Evolutionary conservation across 257 asterid species (phyloP), one percentile per base, ranked within the genome.

Genomic region (Nicotiana paniculata): DNA sequence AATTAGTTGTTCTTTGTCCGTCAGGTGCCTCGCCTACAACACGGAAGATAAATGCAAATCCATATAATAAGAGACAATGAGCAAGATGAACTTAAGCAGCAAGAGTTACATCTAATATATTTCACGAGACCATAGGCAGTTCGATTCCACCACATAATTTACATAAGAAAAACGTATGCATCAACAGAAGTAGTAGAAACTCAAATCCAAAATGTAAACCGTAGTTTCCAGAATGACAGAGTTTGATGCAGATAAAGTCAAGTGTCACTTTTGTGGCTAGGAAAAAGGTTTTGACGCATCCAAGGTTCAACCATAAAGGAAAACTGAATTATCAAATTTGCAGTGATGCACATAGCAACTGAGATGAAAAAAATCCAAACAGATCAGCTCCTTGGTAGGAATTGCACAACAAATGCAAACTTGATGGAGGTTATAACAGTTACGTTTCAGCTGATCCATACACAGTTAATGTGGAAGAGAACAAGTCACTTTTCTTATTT

Each of bases 1-100:
- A 61, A 93, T 91, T 79, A 96, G 88, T 83, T 89, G 88, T 85
- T 95, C 98, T 85, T 96, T 93, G 24, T 89, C 92, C 4, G 93
- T 95, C 66, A 96, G 87, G 63, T 87, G 89, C 85, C 87, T 83
- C 37, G 80, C 91, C 99, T 96, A 74, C 58, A 53, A 63, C 11
- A 72, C 17, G 15, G 76, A 17, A 84, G 35, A 51, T 24, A 39
- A 37, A 35, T 12, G 21, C 48, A 63, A 21, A 24, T 15, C 11
- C 62, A 46, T 48, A 48, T 24, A 48, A 48, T 26, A 51, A 26
- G 80, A 62, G 70, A 13, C 15, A 79, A 39, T 15, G 10, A 13
- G 37, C 53, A 75, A 75, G 9, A 54, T 79, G 39, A 39, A 39
- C 48, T 35, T 79, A 39, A 62, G 26, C 37, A 79, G 82, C 61